These are phyloP conservation scores for Botrytis pseudocinerea DNA, from an alignment of 2,329 filamentous ascomycete species.

Conservation along the genomic window DNA sequence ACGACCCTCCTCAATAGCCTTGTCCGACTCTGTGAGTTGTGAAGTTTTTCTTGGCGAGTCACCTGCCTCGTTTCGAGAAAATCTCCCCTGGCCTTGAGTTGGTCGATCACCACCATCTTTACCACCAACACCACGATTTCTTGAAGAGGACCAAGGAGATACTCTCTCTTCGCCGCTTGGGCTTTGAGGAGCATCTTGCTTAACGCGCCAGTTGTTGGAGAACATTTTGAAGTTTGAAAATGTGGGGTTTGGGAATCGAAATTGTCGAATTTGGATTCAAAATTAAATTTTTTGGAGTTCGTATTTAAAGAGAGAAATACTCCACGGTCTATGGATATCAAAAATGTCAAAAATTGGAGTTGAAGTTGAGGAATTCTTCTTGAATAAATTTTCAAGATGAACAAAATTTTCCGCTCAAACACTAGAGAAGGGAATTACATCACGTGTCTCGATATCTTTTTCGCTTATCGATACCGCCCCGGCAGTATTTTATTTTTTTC, in stretches of 20 bases:
- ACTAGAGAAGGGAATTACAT: conserved; percentile 5
- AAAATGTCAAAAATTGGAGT: conserved; percentile 7
- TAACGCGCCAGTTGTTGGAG: conserved; percentile 36
- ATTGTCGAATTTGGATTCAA: conserved; percentile 12
- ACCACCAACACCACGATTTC: conserved; percentile 14
- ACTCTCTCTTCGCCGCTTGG: conserved; percentile 13
- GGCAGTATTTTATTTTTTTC: conserved; percentile 25
- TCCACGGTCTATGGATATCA: conserved; percentile 2
- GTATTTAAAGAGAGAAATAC: background rate
- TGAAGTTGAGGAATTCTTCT: conserved; percentile 9
- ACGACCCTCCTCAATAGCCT: conserved; percentile 35
- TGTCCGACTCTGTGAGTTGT: conserved; percentile 28
- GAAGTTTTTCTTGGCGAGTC: conserved; percentile 27
- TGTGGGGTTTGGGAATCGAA: conserved; percentile 5
- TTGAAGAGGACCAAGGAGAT: conserved; percentile 15
- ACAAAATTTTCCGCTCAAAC: conserved; percentile 22
- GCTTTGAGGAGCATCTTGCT: conserved; percentile 28
- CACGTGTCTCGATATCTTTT: conserved; percentile 13
- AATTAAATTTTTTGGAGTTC: background rate
- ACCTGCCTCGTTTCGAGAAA: conserved; percentile 20
- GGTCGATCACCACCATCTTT: conserved; percentile 11
- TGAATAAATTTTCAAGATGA: conserved; percentile 15
- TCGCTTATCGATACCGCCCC: conserved; percentile 22
- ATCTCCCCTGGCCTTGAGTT: conserved; percentile 21
- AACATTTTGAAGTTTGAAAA: conserved; percentile 28